A percentile compares a stretch with the other conserved stretches of the same genome.
These are phyloP conservation scores for Fusarium pininemorale DNA, from an alignment of 2,329 filamentous ascomycete species.

Conservation along the genomic window DNA sequence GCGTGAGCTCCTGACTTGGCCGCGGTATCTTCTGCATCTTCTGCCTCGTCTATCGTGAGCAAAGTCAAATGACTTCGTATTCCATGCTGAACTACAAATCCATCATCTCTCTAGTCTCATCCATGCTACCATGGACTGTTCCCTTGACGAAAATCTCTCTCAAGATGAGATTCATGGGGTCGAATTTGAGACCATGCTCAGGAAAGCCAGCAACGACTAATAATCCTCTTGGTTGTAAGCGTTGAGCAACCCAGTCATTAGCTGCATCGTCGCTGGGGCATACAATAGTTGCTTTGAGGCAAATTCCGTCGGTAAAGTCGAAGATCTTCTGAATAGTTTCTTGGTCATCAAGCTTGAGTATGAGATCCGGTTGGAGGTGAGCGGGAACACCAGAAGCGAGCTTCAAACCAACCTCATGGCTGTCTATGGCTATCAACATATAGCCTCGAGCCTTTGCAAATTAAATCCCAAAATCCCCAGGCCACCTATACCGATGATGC, in stretches of 20 bases:
- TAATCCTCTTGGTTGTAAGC: slow-evolving; percentile 20
- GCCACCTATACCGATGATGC: slow-evolving; percentile 38
- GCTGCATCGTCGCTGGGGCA: slow-evolving; percentile 23
- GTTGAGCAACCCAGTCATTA: slow-evolving; percentile 30
- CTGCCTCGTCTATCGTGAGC: slow-evolving; percentile 22
- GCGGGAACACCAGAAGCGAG: slow-evolving; percentile 30
- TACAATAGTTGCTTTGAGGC: slow-evolving; percentile 23
- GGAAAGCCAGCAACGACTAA: slow-evolving; percentile 28
- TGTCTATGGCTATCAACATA: slow-evolving; percentile 42
- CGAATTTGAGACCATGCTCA: slow-evolving; percentile 25
- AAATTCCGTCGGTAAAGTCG: slow-evolving; percentile 23
- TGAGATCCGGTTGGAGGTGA: slow-evolving; percentile 27
- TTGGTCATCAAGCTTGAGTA: slow-evolving; percentile 4
- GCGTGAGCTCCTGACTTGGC: background rate
- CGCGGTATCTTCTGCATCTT: slow-evolving; percentile 19
- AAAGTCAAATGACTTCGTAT: slow-evolving; percentile 22
- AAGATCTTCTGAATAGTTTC: slow-evolving; percentile 15
- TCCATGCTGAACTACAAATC: slow-evolving; percentile 14
- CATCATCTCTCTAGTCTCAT: slow-evolving; percentile 24
- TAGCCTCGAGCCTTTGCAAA: slow-evolving; percentile 43
- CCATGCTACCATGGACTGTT: slow-evolving; percentile 23
- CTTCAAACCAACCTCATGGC: slow-evolving; percentile 15
- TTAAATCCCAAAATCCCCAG: slow-evolving; percentile 41
- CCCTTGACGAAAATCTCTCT: slow-evolving; percentile 27
- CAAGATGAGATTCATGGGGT: slow-evolving; percentile 26